Conservation (phyloP, 176 grass and related monocot species). For the Urochloa ruziziensis region DNA sequence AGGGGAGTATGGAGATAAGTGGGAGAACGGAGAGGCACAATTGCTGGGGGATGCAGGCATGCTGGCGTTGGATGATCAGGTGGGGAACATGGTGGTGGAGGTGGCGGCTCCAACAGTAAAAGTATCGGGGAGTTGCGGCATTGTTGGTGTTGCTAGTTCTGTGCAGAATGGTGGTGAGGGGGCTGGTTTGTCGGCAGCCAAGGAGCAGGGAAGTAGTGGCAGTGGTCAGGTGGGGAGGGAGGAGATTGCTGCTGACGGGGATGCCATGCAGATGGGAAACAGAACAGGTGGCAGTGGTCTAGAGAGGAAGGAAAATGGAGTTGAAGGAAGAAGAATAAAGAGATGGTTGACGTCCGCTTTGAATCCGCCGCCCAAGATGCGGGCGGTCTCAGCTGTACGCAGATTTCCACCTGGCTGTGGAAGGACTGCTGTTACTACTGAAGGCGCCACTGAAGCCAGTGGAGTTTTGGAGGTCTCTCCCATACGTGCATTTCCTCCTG, state of each 20-base stretch:
- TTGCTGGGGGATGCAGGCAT: neutral
- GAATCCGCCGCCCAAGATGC: slow-evolving; percentile 51
- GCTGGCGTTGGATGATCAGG: neutral
- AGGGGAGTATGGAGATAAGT: neutral
- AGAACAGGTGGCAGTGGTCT: slow-evolving; percentile 3
- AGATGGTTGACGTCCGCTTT: slow-evolving; percentile 43
- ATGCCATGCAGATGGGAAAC: neutral
- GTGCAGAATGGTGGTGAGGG: neutral
- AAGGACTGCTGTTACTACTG: neutral
- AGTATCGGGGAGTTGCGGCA: neutral
- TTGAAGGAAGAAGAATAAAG: slow-evolving; percentile 24
- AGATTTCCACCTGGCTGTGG: slow-evolving; percentile 59
- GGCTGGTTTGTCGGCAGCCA: neutral
- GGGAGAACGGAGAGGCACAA: neutral
- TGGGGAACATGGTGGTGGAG: neutral
- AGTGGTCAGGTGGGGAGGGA: neutral
- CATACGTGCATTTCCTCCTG: neutral
- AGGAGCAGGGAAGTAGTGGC: neutral
- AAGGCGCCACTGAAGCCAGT: neutral
- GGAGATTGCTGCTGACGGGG: neutral
- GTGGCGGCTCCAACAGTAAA: neutral
- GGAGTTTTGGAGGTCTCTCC: neutral
- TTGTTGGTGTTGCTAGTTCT: slow-evolving; percentile 10
- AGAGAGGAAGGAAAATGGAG: neutral
- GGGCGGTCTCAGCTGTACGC: slow-evolving; percentile 37